Evolutionary conservation across 345 rosid genomes (phyloP).

Genomic region (Rubroshorea leprosula): DNA sequence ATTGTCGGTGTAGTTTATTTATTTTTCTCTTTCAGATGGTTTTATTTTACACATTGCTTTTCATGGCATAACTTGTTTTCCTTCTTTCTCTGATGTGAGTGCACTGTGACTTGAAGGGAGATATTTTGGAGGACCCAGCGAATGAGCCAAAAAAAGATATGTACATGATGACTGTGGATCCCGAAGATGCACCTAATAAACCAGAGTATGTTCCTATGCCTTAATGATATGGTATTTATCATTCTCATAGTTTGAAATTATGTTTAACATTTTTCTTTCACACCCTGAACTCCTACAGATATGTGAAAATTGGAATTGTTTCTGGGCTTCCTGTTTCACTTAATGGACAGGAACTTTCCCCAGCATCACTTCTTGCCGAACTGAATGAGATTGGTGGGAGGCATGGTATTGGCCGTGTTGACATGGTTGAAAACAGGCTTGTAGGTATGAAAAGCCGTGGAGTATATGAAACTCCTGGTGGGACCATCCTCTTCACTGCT

Average conservation of each 20-base stretch:
- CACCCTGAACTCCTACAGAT: constrained; percentile 30
- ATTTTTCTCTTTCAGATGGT: background rate
- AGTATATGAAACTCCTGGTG: constrained; percentile 98
- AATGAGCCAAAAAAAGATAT: constrained; percentile 87
- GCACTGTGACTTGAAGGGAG: constrained; percentile 50
- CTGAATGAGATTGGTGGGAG: constrained; percentile 75
- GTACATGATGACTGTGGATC: constrained; percentile 92
- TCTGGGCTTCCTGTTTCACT: constrained; percentile 74
- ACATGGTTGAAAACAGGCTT: constrained; percentile 90
- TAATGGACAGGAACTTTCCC: constrained; percentile 60
- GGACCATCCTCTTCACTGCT: constrained; percentile 79
- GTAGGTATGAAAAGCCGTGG: constrained; percentile 98
- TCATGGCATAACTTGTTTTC: background rate
- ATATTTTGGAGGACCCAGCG: constrained; percentile 89
- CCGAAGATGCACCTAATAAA: constrained; percentile 77
- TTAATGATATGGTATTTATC: background rate
- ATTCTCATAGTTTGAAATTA: background rate
- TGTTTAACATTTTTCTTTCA: background rate
- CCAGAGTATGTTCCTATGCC: constrained; percentile 49
- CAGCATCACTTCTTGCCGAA: constrained; percentile 65
- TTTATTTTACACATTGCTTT: background rate
- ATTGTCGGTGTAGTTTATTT: no score
- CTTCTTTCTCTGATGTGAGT: constrained; percentile 8
- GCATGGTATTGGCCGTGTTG: constrained; percentile 82
- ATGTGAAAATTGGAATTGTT: constrained; percentile 61